Conservation (phyloP, 805 yeast genomes). For the Yarrowia porcina region DNA sequence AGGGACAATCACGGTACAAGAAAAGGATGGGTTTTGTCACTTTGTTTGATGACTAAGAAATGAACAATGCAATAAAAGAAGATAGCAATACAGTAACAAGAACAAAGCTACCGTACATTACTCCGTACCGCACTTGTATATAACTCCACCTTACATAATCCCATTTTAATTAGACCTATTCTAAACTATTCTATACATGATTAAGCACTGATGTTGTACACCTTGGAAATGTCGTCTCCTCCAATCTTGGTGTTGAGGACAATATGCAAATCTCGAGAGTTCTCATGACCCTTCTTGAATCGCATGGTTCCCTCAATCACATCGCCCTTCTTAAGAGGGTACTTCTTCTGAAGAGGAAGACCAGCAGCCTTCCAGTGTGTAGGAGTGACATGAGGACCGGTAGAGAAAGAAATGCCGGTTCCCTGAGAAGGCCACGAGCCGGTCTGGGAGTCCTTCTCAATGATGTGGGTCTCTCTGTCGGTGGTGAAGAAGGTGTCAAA, state of each 20-base stretch:
- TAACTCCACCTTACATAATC: no score
- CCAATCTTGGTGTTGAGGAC: slow-evolving; percentile 54
- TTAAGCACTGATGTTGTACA: slow-evolving; percentile 14
- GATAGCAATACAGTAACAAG: no score
- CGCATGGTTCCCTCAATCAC: slow-evolving; percentile 65
- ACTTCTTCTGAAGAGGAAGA: slow-evolving; percentile 69
- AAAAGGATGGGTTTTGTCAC: slow-evolving; percentile 4
- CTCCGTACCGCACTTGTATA: no score
- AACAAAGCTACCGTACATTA: no score
- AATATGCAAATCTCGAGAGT: slow-evolving; percentile 89
- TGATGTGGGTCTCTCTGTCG: slow-evolving; percentile 31
- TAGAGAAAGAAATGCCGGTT: slow-evolving; percentile 64
- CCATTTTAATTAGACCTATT: not conserved
- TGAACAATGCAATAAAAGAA: not conserved
- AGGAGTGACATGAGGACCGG: slow-evolving; percentile 91
- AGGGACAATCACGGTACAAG: not conserved
- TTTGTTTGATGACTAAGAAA: not conserved
- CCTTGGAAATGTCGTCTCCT: slow-evolving; percentile 1
- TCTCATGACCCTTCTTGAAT: slow-evolving; percentile 68
- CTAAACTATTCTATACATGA: not conserved
- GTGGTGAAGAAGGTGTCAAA: slow-evolving; percentile 84
- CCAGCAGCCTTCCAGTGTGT: slow-evolving; percentile 99
- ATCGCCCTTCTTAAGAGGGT: slow-evolving; percentile 75
- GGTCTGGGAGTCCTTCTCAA: slow-evolving; percentile 30
- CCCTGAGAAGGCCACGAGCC: slow-evolving; percentile 49